Evolutionary conservation across 768 basidiomycete genomes (phyloP), one percentile per base, ranked within the genome.

Genomic region (Russula sp.): DNA sequence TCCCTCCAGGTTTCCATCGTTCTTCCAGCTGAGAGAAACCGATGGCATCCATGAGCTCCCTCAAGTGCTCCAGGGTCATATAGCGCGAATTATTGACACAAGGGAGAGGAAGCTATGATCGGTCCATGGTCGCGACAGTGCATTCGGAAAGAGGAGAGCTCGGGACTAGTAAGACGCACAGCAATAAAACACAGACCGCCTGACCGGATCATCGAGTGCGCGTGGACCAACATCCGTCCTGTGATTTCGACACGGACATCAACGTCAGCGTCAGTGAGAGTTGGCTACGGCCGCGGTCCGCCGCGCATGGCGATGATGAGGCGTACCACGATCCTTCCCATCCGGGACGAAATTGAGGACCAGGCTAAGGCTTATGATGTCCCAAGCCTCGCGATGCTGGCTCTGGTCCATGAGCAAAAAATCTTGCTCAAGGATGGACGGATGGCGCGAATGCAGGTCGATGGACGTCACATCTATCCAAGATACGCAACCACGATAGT

Each of bases 301-400:
- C 20, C 2, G 36, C 25, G 32, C 25, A 52, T 50, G 34, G 3
- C 48, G 29, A 29, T 29, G 25, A 29, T 29, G 25, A 29, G 34
- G 65, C 75, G 56, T 61, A 90, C 93, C 93, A 83, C 94, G 77
- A 57, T 90, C 85, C 51, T 75, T 75, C 0, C 88, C 77, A 32
- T 84, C 79, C 25, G 90, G 86, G 1, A 93, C 89, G 69, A 95
- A 97, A 69, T 97, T 97, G 4, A 97, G 73, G 5, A 97, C 94
- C 39, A 97, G 75, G 68, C 92, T 93, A 29, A 95, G 82, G 71
- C 90, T 92, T 60, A 96, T 80, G 20, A 85, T 69, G 66, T 92
- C 86, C 88, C 92, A 97, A 66, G 76, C 76, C 62, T 74, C 78
- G 10, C 70, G 69, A 68, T 88, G 74, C 65, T 79, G 75, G 18